Evolutionary conservation across 2,329 filamentous ascomycete genomes (phyloP).

Genomic region (Paramyrothecium roridum): DNA sequence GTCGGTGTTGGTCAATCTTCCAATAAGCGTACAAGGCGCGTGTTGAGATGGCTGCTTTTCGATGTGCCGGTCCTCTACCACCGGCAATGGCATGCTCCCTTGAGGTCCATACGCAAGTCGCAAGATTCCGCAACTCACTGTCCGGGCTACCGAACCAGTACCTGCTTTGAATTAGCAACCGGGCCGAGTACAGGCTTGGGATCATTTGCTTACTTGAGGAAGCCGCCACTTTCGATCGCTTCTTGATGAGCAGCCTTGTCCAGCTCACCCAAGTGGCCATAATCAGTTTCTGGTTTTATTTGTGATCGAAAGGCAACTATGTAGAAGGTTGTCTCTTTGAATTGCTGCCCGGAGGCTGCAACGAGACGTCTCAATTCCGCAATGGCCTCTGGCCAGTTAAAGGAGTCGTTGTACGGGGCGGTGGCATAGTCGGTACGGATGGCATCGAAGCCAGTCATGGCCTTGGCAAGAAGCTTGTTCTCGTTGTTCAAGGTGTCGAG

Average conservation of each 20-base stretch:
- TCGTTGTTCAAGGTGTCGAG: constrained; percentile 63
- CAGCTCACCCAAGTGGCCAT: constrained; percentile 64
- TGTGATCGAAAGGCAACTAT: constrained; percentile 80
- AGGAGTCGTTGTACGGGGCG: constrained; percentile 66
- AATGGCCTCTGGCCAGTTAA: constrained; percentile 73
- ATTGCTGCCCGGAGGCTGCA: constrained; percentile 40
- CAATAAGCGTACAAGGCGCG: constrained; percentile 64
- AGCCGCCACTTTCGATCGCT: constrained; percentile 73
- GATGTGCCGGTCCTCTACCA: constrained; percentile 57
- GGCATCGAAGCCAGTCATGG: constrained; percentile 62
- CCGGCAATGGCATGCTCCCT: constrained; percentile 57
- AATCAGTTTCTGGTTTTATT: constrained; percentile 65
- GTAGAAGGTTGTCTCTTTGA: constrained; percentile 69
- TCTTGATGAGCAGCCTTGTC: constrained; percentile 80
- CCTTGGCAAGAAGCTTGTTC: constrained; percentile 67
- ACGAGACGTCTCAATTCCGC: constrained; percentile 52
- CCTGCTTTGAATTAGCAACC: constrained; percentile 32
- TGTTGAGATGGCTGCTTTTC: constrained; percentile 63
- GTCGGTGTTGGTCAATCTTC: constrained; percentile 66
- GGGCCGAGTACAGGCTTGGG: background rate
- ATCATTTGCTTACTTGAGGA: constrained; percentile 63
- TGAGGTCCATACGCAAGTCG: constrained; percentile 70
- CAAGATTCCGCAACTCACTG: constrained; percentile 69
- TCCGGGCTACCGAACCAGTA: constrained; percentile 88
- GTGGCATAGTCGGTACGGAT: constrained; percentile 72